phyloP scores from a whole-genome alignment of 139 green algal genomes.

The Astrephomene gubernaculifera region DNA sequence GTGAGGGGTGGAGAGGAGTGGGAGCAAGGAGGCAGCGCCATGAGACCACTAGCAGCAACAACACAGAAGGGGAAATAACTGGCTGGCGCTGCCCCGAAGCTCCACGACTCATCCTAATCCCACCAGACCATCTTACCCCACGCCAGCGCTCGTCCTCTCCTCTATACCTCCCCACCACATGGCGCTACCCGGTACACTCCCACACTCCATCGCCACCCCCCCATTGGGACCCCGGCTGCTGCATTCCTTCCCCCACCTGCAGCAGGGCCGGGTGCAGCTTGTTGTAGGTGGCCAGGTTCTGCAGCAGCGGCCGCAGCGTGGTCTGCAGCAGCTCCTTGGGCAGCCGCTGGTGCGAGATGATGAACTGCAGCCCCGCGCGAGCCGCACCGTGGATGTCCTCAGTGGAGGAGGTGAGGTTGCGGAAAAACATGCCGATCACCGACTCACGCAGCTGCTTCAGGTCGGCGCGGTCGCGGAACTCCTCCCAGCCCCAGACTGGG shows the following conservation, averaged over 20 bases:
- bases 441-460: constrained; percentile 61
- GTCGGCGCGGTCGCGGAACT: constrained; percentile 39
- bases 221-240: no score
- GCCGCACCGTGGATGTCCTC: constrained; percentile 50
- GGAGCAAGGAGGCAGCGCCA: neutral
- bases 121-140: no score
- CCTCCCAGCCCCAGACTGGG: constrained; percentile 45
- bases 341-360: constrained; percentile 57
- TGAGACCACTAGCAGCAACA: neutral
- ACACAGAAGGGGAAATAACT: no score
- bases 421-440: constrained; percentile 80
- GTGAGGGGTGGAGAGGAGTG: neutral
- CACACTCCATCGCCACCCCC: no score
- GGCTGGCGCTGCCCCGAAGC: no score
- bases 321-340: constrained; percentile 81
- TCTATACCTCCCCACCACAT: no score
- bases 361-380: constrained; percentile 42
- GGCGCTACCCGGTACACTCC: no score
- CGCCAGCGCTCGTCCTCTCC: no score
- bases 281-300: constrained; percentile 85
- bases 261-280: constrained; percentile 62
- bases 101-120: no score
- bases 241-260: neutral
- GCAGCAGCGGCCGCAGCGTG: constrained; percentile 89
- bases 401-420: constrained; percentile 42